Evolutionary conservation across 192 early-diverging fungal species (phyloP), one percentile per base, ranked within the genome.

Genomic region (Linnemannia schmuckeri): DNA sequence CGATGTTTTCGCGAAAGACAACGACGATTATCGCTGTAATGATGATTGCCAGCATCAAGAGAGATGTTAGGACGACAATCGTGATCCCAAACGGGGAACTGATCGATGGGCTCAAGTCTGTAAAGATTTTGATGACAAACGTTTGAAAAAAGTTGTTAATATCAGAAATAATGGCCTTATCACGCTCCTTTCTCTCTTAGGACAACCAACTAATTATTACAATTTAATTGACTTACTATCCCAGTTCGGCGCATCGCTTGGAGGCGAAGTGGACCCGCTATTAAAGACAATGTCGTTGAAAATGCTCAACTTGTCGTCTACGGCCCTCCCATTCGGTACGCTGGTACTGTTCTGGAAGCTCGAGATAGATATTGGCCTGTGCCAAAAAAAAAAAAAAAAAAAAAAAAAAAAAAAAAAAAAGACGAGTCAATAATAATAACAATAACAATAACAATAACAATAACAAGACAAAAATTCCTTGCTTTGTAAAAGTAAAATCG

Each of bases 281-380:
- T 77, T 85, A 57, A 85, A 85, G 6, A n/a, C 8, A 17, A 85
- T 77, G 22, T 78, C 75, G 8, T 71, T 85, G 75, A 68, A 73
- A 5, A 85, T 77, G 7, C 10, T 7, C 1, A 85, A 22, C 0
- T 6, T 7, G 0, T 35, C 54, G 8, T 68, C 49, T 1, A 73
- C 4, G 35, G 52, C 30, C 12, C 35, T 68, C 0, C 83, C 83
- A 54, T 80, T 76, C 1, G 57, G 40, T 2, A 77, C 70, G 24
- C 83, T 80, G 9, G 49, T 74, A 9, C 41, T 15, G 55, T 85
- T 77, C 54, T 80, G 83, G 20, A 80, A 85, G 6, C 46, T 72
- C 30, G 68, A 27, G 33, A 85, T 85, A 10, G 83, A 80, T 9
- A 85, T 38, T 1, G 75, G 61, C 0, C 83, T 85, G 18, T 15